Base-by-base conservation (phyloP, 2,329 filamentous ascomycete genomes). In the Conoideocrella luteorostrata region DNA sequence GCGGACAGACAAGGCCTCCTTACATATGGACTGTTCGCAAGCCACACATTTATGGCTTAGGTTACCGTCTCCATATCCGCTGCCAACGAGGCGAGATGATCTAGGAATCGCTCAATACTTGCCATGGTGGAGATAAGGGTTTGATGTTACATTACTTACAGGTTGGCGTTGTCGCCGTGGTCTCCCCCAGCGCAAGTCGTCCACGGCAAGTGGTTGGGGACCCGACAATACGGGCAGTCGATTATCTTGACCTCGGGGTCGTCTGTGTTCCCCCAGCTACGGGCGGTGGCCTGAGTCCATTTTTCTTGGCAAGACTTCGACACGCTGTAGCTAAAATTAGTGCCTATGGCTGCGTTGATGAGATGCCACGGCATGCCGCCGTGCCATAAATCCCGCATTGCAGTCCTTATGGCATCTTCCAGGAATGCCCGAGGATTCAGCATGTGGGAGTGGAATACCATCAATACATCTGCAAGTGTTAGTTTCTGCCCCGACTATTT, bases 361-460 rank as follows among this genome's bases (percentile, higher is more conserved):
- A 71, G 58, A 12, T 69, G 55, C 84, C 84, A 90, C 0, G 86
- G 86, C 49, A 91, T 70, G 0, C 78, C 77, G 1, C 72, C 69
- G 2, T 68, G 64, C 82, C 84, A 89, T 3, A 77, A 59, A 22
- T 74, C 66, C 44, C 70, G 67, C 3, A 70, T 52, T 0, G 77
- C 78, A 22, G 69, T 63, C 7, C 84, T 73, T 44, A 88, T 66
- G 54, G 80, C 81, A 57, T 91, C 86, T 54, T 90, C 84, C 4
- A 88, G 73, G 56, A 82, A 90, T n/a, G 68, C 69, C 32, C 82
- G 71, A 0, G 86, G 86, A 52, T 89, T 90, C 3, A 91, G 75
- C 77, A 87, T 83, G 55, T 87, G 86, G 0, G 84, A 69, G 60
- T 91, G 86, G 81, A 83, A 86, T 0, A 90, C 80, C 82, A 90